Evolutionary conservation across 352 stramenopile species (phyloP).

Genomic region (Saprolegnia parasitica): DNA sequence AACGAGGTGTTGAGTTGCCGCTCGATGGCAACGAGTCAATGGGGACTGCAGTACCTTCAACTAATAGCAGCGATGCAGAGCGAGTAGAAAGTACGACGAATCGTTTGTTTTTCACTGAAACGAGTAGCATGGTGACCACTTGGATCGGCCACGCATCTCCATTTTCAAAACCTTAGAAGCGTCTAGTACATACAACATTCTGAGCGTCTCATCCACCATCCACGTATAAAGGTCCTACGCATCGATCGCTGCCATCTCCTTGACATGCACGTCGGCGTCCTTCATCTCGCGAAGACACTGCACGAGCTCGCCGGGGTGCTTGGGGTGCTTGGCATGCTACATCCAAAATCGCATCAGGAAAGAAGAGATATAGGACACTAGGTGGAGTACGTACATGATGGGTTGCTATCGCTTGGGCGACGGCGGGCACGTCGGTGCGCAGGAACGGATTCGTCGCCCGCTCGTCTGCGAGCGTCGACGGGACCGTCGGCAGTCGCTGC

Average conservation of each 20-base stretch:
- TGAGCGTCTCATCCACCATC: too few relatives aligned
- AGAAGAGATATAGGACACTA: neutral
- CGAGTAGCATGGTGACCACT: too few relatives aligned
- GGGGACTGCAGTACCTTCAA: too few relatives aligned
- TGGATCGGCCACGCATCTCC: too few relatives aligned
- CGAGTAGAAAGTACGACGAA: too few relatives aligned
- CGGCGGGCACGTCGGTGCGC: conserved; percentile 42
- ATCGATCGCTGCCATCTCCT: neutral
- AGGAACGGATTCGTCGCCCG: conserved; percentile 77
- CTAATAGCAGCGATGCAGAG: too few relatives aligned
- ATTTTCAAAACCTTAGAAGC: too few relatives aligned
- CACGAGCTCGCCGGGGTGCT: neutral
- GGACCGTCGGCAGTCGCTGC: conserved; percentile 70
- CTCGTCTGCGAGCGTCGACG: conserved; percentile 71
- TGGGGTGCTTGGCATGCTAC: conserved; percentile 10
- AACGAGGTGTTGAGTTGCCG: too few relatives aligned
- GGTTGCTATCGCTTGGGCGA: conserved; percentile 27
- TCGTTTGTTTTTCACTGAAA: too few relatives aligned
- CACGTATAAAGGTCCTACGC: too few relatives aligned
- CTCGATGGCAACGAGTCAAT: too few relatives aligned
- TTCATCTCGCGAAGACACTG: conserved; percentile 11
- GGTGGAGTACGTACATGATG: neutral
- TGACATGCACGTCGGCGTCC: conserved; percentile 6
- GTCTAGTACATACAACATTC: too few relatives aligned
- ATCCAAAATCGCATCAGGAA: neutral